Base-by-base conservation (phyloP, 768 basidiomycete species). In the Boletus insuetus region DNA sequence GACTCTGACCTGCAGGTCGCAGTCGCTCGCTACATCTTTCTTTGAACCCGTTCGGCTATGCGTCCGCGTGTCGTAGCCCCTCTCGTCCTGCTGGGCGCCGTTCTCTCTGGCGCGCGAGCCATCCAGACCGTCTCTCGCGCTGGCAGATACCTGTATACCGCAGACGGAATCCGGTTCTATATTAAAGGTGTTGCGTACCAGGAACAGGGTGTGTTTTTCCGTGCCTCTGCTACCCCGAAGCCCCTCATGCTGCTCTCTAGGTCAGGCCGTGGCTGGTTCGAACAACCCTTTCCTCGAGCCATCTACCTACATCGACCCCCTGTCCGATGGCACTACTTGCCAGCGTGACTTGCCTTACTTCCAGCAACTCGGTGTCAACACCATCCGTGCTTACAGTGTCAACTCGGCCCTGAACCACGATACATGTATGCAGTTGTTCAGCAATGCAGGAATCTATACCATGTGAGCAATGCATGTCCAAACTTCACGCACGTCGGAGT, bases 111-210 rank as follows among this genome's bases (percentile, higher is more conserved):
- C 35, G 83, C 81, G n/a, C 67, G 74, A n/a, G 90, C 90, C 54
- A 77, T 94, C 42, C 78, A 83, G 34, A 78, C 81, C 53, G 79
- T 97, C 62, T 77, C 86, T 38, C 81, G 91, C 42, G 67, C 75
- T 29, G 93, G 91, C 34, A 82, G 83, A 64, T 96, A 94, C 69
- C 84, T 96, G 41, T 96, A 94, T 72, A 81, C 80, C 39, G 79
- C 80, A 4, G 80, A 83, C 47, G 91, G 91, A 4, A 84, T 67
- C 38, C 75, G 94, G 50, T 96, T 95, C 74, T 94, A 85, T 73
- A 88, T 97, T 74, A 92, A 91, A 71, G 91, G 91, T 50, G 73
- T 93, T 52, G 89, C 89, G 12, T 94, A 94, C 71, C 91, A 93
- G 69, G 77, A 82, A 56, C 89, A 93, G 73, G 92, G 94, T 84